Conservation (phyloP, 148 eudicot species). For the Suaeda aralocaspica region DNA sequence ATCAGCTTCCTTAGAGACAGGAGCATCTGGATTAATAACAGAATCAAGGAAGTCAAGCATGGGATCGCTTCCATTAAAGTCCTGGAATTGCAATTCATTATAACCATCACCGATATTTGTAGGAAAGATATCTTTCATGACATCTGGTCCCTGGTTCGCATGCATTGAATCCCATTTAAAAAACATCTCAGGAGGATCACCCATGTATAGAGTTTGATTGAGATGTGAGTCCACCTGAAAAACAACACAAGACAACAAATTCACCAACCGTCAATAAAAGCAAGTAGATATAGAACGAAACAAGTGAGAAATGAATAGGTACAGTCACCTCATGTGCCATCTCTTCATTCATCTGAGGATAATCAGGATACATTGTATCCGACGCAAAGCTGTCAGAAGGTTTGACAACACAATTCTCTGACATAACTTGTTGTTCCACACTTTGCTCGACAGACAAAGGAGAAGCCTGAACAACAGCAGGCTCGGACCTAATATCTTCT, state of each 20-base stretch:
- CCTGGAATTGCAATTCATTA: conserved; percentile 32
- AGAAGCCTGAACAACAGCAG: conserved; percentile 32
- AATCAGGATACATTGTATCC: conserved; percentile 35
- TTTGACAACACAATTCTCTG: conserved; percentile 28
- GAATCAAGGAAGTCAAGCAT: conserved; percentile 46
- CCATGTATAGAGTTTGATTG: conserved; percentile 31
- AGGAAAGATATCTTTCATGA: conserved; percentile 15
- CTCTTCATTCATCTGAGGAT: conserved; percentile 26
- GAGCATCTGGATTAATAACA: conserved; percentile 32
- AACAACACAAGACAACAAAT: neutral
- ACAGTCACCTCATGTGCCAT: conserved; percentile 40
- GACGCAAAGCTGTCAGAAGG: conserved; percentile 27
- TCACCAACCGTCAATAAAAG: neutral
- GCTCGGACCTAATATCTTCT: conserved; percentile 42
- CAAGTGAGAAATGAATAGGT: neutral
- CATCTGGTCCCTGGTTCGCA: conserved; percentile 34
- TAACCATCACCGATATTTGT: conserved; percentile 28
- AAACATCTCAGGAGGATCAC: conserved; percentile 26
- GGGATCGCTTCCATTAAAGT: conserved; percentile 32
- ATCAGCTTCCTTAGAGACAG: conserved; percentile 21
- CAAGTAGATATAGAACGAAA: neutral
- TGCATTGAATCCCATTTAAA: conserved; percentile 41
- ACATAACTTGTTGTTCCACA: conserved; percentile 31
- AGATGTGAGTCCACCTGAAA: conserved; percentile 52
- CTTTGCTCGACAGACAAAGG: conserved; percentile 27